These are phyloP conservation scores for Xylaria nigripes DNA, from an alignment of 495 filamentous ascomycete genomes.

Conservation along the genomic window DNA sequence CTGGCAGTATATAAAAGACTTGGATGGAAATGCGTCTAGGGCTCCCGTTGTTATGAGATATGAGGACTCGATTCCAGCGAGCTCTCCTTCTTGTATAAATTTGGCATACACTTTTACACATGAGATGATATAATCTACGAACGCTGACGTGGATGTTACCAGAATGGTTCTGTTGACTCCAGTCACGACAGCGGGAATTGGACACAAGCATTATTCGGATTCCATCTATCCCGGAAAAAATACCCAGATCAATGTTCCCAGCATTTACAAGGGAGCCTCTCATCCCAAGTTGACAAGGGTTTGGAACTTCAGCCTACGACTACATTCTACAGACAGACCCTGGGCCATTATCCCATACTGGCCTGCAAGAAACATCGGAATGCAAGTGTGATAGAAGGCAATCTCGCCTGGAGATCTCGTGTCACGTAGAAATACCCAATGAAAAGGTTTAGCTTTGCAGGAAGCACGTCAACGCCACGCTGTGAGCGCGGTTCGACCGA, in stretches of 20 bases:
- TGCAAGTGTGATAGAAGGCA: slow-evolving; percentile 25
- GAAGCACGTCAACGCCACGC: neutral
- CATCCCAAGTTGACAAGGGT: neutral
- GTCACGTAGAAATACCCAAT: slow-evolving; percentile 25
- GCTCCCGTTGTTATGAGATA: slow-evolving; percentile 2
- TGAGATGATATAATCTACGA: neutral
- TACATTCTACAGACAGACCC: neutral
- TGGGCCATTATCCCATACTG: neutral
- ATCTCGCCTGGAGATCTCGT: slow-evolving; percentile 24
- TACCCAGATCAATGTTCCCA: neutral
- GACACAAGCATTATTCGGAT: neutral
- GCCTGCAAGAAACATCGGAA: slow-evolving; percentile 11
- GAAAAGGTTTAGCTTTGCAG: neutral
- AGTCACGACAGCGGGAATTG: neutral
- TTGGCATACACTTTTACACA: slow-evolving; percentile 1
- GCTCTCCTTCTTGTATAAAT: neutral
- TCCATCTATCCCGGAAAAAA: neutral
- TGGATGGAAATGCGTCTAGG: neutral
- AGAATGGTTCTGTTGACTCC: neutral
- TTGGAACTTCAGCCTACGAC: neutral
- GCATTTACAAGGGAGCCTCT: neutral
- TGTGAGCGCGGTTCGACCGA: neutral
- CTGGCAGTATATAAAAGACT: slow-evolving; percentile 1
- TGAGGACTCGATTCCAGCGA: neutral
- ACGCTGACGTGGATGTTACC: neutral